Conservation (phyloP, 139 green algal genomes). For the Chlamydomonas schloesseri region DNA sequence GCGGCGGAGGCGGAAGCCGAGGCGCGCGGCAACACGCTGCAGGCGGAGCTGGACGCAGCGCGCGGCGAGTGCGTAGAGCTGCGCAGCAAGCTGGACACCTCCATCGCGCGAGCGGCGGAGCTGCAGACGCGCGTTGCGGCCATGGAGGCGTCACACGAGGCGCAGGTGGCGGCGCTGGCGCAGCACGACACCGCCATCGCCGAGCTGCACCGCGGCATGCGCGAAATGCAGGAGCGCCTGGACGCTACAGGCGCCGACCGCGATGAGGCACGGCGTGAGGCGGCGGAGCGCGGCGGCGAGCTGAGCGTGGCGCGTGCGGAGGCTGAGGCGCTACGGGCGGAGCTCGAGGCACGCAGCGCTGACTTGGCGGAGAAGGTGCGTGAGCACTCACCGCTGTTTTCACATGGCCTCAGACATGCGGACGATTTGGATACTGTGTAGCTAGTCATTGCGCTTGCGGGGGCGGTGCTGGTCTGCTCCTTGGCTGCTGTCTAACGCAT, state of each 20-base stretch:
- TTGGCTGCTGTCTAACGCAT: too few relatives aligned
- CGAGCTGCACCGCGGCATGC: background rate
- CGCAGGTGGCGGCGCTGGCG: slow-evolving; percentile 32
- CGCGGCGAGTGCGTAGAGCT: background rate
- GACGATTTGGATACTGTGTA: too few relatives aligned
- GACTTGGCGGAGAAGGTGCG: slow-evolving; percentile 36
- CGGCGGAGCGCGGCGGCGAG: slow-evolving; percentile 22
- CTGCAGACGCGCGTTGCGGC: slow-evolving; percentile 15
- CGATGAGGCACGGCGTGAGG: background rate
- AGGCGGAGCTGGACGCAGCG: background rate
- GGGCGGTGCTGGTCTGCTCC: too few relatives aligned
- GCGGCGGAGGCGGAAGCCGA: background rate
- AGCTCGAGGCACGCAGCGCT: background rate
- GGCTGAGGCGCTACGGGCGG: background rate
- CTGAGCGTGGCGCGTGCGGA: background rate
- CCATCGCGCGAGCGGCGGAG: background rate
- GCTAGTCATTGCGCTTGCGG: too few relatives aligned
- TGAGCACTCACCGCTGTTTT: too few relatives aligned
- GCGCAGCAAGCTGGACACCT: slow-evolving; percentile 7
- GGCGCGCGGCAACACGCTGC: background rate
- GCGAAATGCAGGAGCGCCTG: slow-evolving; percentile 18
- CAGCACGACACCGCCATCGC: slow-evolving; percentile 40
- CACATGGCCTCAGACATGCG: too few relatives aligned
- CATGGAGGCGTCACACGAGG: slow-evolving; percentile 23
- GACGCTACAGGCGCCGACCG: background rate